These are phyloP conservation scores for Nakazawaea peltata DNA, from an alignment of 805 yeast genomes.

Conservation along the genomic window DNA sequence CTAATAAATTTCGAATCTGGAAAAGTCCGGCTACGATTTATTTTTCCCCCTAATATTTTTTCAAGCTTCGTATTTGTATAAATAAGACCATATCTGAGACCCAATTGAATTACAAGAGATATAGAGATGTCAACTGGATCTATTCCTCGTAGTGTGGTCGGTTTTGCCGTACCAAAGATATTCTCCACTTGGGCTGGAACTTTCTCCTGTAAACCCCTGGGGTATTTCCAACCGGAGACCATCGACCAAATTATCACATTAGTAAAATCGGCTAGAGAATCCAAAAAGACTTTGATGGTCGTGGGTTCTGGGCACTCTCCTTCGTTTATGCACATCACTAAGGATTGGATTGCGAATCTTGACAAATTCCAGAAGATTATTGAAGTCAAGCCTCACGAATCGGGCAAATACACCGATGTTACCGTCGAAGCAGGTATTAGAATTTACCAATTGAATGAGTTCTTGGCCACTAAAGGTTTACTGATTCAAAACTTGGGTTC, in stretches of 20 bases:
- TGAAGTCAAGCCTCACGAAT: constrained; percentile 33
- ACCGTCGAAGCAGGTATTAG: constrained; percentile 94
- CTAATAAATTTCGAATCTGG: not conserved
- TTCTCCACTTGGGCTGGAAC: constrained; percentile 85
- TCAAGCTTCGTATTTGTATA: too few species aligned
- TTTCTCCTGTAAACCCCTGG: constrained; percentile 65
- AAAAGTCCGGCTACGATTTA: not conserved
- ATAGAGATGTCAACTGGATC: constrained; percentile 8
- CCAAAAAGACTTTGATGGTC: constrained; percentile 61
- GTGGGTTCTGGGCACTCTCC: constrained; percentile 97
- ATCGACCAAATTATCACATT: constrained; percentile 62
- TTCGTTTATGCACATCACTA: constrained; percentile 79
- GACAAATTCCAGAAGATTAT: constrained; percentile 64
- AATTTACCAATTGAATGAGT: constrained; percentile 63
- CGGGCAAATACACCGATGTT: constrained; percentile 75
- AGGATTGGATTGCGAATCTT: constrained; percentile 81
- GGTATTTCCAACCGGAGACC: constrained; percentile 68
- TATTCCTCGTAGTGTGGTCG: constrained; percentile 18
- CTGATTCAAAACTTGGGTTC: constrained; percentile 92
- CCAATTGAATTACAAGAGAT: too few species aligned
- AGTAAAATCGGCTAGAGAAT: constrained; percentile 54
- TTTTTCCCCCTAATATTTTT: too few species aligned
- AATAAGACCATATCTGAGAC: too few species aligned
- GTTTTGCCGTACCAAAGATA: constrained; percentile 29
- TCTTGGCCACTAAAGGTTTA: constrained; percentile 52